Conservation (phyloP, 805 yeast species). For the Zygosaccharomyces pseudorouxii region DNA sequence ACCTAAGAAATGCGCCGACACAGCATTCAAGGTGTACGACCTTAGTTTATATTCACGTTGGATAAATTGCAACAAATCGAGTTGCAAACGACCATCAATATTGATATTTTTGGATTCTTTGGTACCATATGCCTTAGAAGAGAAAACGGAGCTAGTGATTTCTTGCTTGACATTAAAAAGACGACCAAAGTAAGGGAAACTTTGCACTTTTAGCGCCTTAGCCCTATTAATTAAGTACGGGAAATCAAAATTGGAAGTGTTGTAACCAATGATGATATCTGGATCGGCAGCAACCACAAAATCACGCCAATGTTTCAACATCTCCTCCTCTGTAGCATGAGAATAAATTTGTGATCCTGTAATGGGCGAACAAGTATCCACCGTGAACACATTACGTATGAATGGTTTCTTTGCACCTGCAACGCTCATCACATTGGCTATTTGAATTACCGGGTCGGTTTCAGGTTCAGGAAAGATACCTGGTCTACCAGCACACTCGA, state of each 20-base stretch:
- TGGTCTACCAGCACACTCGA: slow-evolving; percentile 96
- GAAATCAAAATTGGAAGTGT: slow-evolving; percentile 88
- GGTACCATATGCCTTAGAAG: slow-evolving; percentile 95
- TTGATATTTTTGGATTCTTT: slow-evolving; percentile 87
- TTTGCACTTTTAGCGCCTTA: slow-evolving; percentile 52
- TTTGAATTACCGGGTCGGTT: slow-evolving; percentile 91
- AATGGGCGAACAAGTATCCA: slow-evolving; percentile 84
- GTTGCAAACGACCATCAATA: slow-evolving; percentile 93
- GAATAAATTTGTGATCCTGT: slow-evolving; percentile 89
- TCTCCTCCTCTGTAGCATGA: slow-evolving; percentile 67
- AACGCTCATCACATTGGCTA: slow-evolving; percentile 86
- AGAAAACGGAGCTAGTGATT: slow-evolving; percentile 73
- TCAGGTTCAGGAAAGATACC: slow-evolving; percentile 96
- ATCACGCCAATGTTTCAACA: slow-evolving; percentile 82
- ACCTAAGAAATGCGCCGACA: slow-evolving; percentile 85
- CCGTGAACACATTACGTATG: slow-evolving; percentile 90
- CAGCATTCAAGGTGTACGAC: slow-evolving; percentile 92
- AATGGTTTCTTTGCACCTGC: slow-evolving; percentile 80
- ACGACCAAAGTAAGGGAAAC: slow-evolving; percentile 87
- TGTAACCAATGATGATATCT: slow-evolving; percentile 95
- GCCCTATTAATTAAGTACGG: slow-evolving; percentile 93
- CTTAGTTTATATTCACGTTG: slow-evolving; percentile 94
- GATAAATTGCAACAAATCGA: slow-evolving; percentile 86
- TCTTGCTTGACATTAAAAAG: slow-evolving; percentile 64
- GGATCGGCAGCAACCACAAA: slow-evolving; percentile 85